Base-by-base conservation (phyloP, 2,329 filamentous ascomycete genomes). In the Penicillium concentricum region DNA sequence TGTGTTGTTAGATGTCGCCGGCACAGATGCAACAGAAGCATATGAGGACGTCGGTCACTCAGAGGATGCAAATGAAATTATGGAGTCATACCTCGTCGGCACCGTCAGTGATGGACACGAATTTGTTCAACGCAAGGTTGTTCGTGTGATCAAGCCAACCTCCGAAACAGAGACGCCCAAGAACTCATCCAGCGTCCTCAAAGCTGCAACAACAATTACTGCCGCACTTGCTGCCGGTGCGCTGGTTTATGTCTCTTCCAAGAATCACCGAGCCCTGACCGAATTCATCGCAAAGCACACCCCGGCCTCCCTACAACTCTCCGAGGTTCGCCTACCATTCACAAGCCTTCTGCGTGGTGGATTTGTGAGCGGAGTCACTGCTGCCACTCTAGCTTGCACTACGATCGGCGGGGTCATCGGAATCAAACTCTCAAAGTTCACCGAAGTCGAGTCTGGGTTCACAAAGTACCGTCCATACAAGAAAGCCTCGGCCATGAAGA, bases 21-120 rank as follows among this genome's bases (percentile, higher is more conserved):
- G 77, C 13, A 63, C 65, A 50, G 76, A 79, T 60, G 76, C 74
- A 2, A 78, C 76, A 0, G 66, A 61, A 13, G 75, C 70, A 4
- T 79, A 75, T 59, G 73, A 78, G 22, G 73, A 77, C 35, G 73
- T 74, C 43, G 76, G 78, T 16, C 78, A 80, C 56, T 78, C 75
- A 5, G 76, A 79, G 43, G 77, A 79, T 53, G 76, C 78, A 3
- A 59, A 68, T 45, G 76, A 78, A 38, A 75, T 77, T 24, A 64
- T 79, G 54, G 58, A 72, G 22, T 62, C 66, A 3, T 76, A 72
- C 44, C 56, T 72, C 0, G 60, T 79, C 15, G 75, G 76, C 13
- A 66, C 54, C 1, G 43, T 75, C 20, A 67, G 68, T 50, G 68
- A 65, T 37, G 64, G 63, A 24, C 54, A 64, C 16, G 54, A 66